Base-by-base conservation (phyloP, 2,329 filamentous ascomycete species). In the Pseudogymnoascus sp. region DNA sequence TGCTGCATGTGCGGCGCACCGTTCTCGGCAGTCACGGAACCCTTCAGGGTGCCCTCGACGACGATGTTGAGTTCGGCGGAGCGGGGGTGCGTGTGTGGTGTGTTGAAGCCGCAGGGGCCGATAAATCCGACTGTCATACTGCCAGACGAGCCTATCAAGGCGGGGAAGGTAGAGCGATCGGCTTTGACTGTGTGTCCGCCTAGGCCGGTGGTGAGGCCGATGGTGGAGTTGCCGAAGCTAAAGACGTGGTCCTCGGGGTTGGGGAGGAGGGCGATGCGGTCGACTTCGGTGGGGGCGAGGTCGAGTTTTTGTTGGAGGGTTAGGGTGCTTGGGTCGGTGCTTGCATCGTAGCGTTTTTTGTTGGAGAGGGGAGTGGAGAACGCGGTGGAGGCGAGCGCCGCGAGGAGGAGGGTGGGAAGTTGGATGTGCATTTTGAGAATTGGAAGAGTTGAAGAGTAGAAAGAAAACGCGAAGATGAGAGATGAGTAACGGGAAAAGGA, bases 71-170 rank as follows among this genome's bases (percentile, higher is more conserved):
- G 62, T 62, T 67, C 66, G 21, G 65, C 65, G 53, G 35, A 63
- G 62, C 66, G 66, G 68, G 74, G 16, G 70, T 75, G 68, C 71
- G 73, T 63, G 75, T 71, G 42, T 70, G 75, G 66, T 72, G 76
- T 28, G 61, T 67, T 67, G 62, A 67, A 65, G 61, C 66, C 66
- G 53, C 66, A 67, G 59, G 75, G 73, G 42, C 73, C 73, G 60
- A 77, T 69, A 67, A 75, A 76, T 61, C 73, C 75, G 12, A 76
- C 65, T 18, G 72, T 72, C 64, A 72, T 72, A 53, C 69, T 68
- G 35, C 74, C 68, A 28, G 71, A 72, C 1, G 72, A 74, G 61
- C 71, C 69, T 47, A 73, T 71, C 12, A 77, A 68, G 18, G 73
- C 72, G 0, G 75, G 75, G 67, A 76, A 76, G 47, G 71, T 72